These are phyloP conservation scores for Colletotrichum sp. DNA, from an alignment of 2,329 filamentous ascomycete species.

Conservation along the genomic window DNA sequence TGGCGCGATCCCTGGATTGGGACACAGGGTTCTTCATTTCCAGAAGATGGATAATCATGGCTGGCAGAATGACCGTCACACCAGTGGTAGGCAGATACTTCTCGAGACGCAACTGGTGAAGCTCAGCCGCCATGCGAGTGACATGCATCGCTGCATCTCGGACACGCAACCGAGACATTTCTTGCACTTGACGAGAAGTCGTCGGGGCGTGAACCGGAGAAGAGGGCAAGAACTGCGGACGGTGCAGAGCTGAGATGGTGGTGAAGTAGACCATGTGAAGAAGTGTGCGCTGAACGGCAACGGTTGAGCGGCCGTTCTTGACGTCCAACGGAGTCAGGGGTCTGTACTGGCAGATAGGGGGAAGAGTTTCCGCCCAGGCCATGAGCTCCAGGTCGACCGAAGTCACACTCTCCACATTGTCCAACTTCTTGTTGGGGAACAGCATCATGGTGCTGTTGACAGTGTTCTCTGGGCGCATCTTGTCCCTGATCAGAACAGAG, in stretches of 20 bases:
- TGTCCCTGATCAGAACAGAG: constrained; percentile 85
- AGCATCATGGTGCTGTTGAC: constrained; percentile 86
- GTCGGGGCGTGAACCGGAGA: constrained; percentile 59
- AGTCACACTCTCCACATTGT: constrained; percentile 81
- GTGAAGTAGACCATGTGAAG: constrained; percentile 95
- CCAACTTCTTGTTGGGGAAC: constrained; percentile 83
- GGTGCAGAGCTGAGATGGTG: constrained; percentile 87
- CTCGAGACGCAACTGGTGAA: constrained; percentile 76
- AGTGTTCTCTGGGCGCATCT: constrained; percentile 77
- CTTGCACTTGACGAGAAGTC: constrained; percentile 73
- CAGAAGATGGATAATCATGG: constrained; percentile 91
- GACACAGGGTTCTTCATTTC: constrained; percentile 87
- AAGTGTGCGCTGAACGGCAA: constrained; percentile 78
- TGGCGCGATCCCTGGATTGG: constrained; percentile 72
- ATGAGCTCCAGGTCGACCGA: constrained; percentile 80
- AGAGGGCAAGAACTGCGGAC: constrained; percentile 86
- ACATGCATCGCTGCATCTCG: constrained; percentile 85
- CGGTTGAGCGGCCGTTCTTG: constrained; percentile 62
- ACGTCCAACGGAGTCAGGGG: constrained; percentile 59
- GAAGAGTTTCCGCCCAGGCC: constrained; percentile 77
- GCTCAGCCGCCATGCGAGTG: constrained; percentile 79
- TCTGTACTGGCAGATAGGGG: constrained; percentile 73
- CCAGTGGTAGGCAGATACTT: constrained; percentile 86
- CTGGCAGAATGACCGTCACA: constrained; percentile 87
- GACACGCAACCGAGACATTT: constrained; percentile 82